These are phyloP conservation scores for Populus nigra DNA, from an alignment of 345 rosid species.

Conservation along the genomic window DNA sequence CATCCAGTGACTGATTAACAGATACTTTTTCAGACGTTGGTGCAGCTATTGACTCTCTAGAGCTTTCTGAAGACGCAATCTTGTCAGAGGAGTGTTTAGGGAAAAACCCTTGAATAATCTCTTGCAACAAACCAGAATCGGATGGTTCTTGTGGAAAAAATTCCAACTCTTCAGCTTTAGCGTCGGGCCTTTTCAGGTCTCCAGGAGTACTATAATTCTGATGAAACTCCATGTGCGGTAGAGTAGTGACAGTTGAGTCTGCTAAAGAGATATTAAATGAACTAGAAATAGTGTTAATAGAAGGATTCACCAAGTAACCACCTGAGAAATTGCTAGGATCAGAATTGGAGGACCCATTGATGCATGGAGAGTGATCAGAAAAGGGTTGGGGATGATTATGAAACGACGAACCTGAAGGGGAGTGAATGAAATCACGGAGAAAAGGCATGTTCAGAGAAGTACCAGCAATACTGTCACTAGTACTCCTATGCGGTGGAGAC, in stretches of 20 bases:
- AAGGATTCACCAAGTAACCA: constrained; percentile 8
- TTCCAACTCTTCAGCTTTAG: constrained; percentile 18
- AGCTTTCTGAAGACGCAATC: neutral
- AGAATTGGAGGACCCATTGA: constrained; percentile 15
- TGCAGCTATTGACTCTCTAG: neutral
- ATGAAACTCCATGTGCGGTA: constrained; percentile 10
- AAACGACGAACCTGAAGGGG: constrained; percentile 25
- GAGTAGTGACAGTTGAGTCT: constrained; percentile 5
- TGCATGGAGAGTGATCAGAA: constrained; percentile 13
- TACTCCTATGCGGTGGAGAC: constrained; percentile 22
- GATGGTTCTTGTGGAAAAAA: constrained; percentile 54
- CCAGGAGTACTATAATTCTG: neutral
- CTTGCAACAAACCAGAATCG: constrained; percentile 78
- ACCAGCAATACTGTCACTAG: neutral
- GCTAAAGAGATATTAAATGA: neutral
- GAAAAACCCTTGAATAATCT: constrained; percentile 66
- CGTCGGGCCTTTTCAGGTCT: neutral
- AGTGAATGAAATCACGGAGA: constrained; percentile 44
- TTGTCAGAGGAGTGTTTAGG: constrained; percentile 41
- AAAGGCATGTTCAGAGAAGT: constrained; percentile 46
- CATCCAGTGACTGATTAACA: constrained; percentile 2
- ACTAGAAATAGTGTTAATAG: neutral
- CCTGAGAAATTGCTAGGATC: neutral
- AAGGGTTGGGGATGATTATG: constrained; percentile 6
- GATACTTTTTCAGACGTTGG: constrained; percentile 12